Evolutionary conservation across 2,329 filamentous ascomycete genomes (phyloP).

Genomic region (Ophiostoma tasmaniense): DNA sequence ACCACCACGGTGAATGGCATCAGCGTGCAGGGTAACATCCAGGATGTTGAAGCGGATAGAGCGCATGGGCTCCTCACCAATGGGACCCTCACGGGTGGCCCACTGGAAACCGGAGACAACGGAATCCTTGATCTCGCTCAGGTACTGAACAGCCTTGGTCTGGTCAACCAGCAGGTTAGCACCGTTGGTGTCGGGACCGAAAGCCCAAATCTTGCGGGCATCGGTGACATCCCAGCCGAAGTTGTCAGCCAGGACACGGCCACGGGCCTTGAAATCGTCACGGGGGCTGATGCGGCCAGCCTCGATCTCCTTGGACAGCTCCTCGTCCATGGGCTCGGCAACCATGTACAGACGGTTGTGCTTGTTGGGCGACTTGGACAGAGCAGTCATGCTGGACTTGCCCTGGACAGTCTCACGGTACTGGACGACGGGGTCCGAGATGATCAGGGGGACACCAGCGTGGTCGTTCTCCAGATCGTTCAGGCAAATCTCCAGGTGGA

Average conservation of each 20-base stretch:
- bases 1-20: conserved; percentile 94
- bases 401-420: conserved; percentile 92
- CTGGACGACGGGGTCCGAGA: conserved; percentile 96
- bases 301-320: conserved; percentile 86
- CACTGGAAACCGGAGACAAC: conserved; percentile 99
- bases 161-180: conserved; percentile 98
- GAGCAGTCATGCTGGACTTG: conserved; percentile 86
- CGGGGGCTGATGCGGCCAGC: conserved; percentile 81
- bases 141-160: conserved; percentile 99
- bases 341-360: conserved; percentile 99
- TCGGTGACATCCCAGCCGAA: conserved; percentile 99
- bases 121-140: conserved; percentile 99
- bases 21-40: conserved; percentile 98
- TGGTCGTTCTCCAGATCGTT: conserved; percentile 99
- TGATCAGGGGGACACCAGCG: conserved; percentile 92
- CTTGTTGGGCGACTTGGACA: conserved; percentile 99
- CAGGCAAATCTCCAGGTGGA: conserved; percentile 99
- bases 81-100: conserved; percentile 93
- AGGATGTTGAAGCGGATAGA: conserved; percentile 97
- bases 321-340: conserved; percentile 85
- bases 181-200: conserved; percentile 94
- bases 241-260: conserved; percentile 91
- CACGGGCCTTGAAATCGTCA: conserved; percentile 98
- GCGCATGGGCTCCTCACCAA: conserved; percentile 98
- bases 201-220: conserved; percentile 99